These are phyloP conservation scores for Schoenoplectus tabernaemontani DNA, from an alignment of 202 grass and related monocot species.

Conservation along the genomic window DNA sequence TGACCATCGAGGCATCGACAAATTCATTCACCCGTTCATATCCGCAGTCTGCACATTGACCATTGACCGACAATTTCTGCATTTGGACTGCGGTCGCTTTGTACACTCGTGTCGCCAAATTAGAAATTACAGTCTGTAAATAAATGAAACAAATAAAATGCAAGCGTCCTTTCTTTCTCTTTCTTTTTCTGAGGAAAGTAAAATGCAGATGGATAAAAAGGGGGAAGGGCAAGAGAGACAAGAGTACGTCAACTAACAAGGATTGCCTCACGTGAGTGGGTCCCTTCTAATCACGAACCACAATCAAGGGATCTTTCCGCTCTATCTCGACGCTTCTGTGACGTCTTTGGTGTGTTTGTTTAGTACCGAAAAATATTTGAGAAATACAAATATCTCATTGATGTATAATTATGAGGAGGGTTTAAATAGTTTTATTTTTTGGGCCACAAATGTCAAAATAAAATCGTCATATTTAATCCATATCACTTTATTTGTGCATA, in stretches of 20 bases:
- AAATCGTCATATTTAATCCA: too few relatives aligned
- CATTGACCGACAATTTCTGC: conserved; percentile 3
- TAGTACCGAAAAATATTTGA: too few relatives aligned
- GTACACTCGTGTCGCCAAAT: background rate
- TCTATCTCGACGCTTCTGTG: background rate
- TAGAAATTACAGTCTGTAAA: background rate
- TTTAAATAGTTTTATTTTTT: too few relatives aligned
- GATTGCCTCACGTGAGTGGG: conserved; percentile 30
- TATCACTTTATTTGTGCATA: too few relatives aligned
- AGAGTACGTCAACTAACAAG: conserved; percentile 11
- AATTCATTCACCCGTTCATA: background rate
- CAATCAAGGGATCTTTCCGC: conserved; percentile 1
- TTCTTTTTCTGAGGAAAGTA: background rate
- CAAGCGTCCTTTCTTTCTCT: background rate
- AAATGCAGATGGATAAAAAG: background rate
- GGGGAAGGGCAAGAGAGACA: background rate
- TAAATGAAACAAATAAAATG: background rate
- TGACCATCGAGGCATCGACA: conserved; percentile 2
- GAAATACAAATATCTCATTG: too few relatives aligned
- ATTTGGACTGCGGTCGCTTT: background rate
- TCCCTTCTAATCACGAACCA: conserved; percentile 21
- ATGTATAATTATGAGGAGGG: too few relatives aligned
- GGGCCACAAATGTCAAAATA: too few relatives aligned
- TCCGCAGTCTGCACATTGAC: background rate
- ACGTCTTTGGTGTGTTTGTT: too few relatives aligned